Base-by-base conservation (phyloP, 345 rosid genomes). In the Populus deltoides region DNA sequence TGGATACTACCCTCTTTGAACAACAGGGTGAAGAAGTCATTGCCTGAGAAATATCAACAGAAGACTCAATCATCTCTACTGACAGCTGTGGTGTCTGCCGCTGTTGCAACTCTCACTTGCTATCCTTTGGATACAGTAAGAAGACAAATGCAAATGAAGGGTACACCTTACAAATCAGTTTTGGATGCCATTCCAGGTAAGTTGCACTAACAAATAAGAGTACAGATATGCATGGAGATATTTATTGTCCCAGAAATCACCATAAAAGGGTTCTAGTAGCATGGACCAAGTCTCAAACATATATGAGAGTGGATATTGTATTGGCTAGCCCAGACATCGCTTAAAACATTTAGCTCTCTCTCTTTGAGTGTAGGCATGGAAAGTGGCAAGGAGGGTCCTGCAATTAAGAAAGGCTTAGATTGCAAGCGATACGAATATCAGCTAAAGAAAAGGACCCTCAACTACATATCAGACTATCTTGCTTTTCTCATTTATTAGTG, bases 91-190 rank as follows among this genome's bases (percentile, higher is more conserved):
- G 86, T 87, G 43, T 96, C 99, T 2, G 94, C 99, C 67, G 83
- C 90, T 74, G 81, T 90, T 79, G 98, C 99, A 78, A 94, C 98
- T 47, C 83, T 94, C 66, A 91, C 97, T 38, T 96, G 99, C 81
- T 96, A 94, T 87, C 98, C 99, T 51, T 86, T 94, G 73, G 99
- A 96, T 88, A 94, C 99, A 8, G 85, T 96, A 77, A 90, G 99
- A 86, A 86, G 99, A 75, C 99, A 96, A 84, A 96, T 96, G 99
- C 99, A 96, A 87, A 88, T 96, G 94, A 92, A 76, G 88, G 93
- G 94, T 51, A 86, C 92, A 62, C 98, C 97, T 12, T 96, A 96
- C 87, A 92, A 87, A 80, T 83, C 97, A 7, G 90, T 96, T 85
- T 79, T 93, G 41, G 97, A 94, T 79, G 99, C 97, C 68, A 78